Evolutionary conservation across 2,329 filamentous ascomycete genomes (phyloP).

Genomic region (Ophiocordyceps sinensis): DNA sequence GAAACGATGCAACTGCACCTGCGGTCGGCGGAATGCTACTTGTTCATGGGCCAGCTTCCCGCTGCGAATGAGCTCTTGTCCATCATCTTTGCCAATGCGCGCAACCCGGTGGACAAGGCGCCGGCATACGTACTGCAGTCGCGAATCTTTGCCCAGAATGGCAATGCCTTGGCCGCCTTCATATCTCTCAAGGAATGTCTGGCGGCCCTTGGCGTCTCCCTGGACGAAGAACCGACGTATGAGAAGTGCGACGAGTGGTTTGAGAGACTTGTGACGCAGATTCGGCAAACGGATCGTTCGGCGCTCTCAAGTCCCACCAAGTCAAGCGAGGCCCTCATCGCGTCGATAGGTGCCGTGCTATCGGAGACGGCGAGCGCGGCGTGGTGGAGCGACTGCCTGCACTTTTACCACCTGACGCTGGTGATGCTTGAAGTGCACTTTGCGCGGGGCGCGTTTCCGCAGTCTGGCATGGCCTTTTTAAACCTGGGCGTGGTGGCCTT

Average conservation of each 20-base stretch:
- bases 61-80: constrained; percentile 55
- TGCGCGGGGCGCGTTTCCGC: constrained; percentile 48
- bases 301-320: constrained; percentile 28
- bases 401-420: constrained; percentile 59
- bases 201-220: constrained; percentile 48
- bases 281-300: constrained; percentile 40
- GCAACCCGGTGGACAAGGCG: constrained; percentile 63
- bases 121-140: constrained; percentile 74
- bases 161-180: constrained; percentile 57
- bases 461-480: constrained; percentile 54
- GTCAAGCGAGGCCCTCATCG: constrained; percentile 36
- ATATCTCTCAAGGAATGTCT: constrained; percentile 57
- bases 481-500: constrained; percentile 54
- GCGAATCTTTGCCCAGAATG: constrained; percentile 60
- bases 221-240: constrained; percentile 53
- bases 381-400: constrained; percentile 57
- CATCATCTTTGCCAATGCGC: constrained; percentile 55
- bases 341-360: constrained; percentile 54
- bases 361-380: constrained; percentile 55
- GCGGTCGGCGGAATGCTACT: constrained; percentile 67
- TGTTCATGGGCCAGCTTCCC: constrained; percentile 59
- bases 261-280: constrained; percentile 41
- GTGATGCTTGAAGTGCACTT: constrained; percentile 54
- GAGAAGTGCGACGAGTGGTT: constrained; percentile 70
- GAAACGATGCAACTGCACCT: constrained; percentile 74